phyloP scores from a whole-genome alignment of 2,329 filamentous ascomycete genomes.

The Aspergillus quadrilineatus region DNA sequence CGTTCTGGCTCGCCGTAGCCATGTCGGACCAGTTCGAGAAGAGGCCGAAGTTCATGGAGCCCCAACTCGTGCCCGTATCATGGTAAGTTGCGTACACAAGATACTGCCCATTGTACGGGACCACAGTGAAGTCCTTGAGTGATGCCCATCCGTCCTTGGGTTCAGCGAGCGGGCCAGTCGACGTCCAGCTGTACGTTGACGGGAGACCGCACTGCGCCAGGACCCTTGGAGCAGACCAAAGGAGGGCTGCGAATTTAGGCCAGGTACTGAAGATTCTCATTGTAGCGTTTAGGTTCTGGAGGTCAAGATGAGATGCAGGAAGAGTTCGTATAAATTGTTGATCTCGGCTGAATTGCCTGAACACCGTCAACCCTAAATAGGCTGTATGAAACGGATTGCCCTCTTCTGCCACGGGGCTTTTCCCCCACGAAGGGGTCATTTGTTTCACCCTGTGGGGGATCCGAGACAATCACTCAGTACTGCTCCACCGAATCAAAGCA shows the following conservation, averaged over 20 bases:
- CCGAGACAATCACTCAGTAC: too few species aligned
- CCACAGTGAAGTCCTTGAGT: slow-evolving; percentile 63
- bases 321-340: too few species aligned
- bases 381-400: too few species aligned
- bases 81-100: slow-evolving; percentile 60
- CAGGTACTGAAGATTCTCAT: neutral
- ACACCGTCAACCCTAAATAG: too few species aligned
- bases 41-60: slow-evolving; percentile 58
- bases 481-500: too few species aligned
- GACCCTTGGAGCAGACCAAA: neutral
- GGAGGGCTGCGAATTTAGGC: neutral
- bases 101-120: slow-evolving; percentile 57
- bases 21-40: slow-evolving; percentile 57
- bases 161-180: slow-evolving; percentile 50
- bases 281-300: neutral
- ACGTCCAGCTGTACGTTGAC: slow-evolving; percentile 59
- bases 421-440: too few species aligned
- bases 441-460: too few species aligned
- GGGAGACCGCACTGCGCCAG: slow-evolving; percentile 50
- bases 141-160: slow-evolving; percentile 57
- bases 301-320: too few species aligned
- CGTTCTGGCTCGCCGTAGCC: slow-evolving; percentile 53
- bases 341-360: too few species aligned
- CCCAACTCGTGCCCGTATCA: slow-evolving; percentile 47
- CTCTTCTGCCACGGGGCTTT: too few species aligned